A percentile compares a stretch with the other conserved stretches of the same genome.
phyloP scores from a whole-genome alignment of 164 flowering plant species.

The Magnolia kwangsiensis region DNA sequence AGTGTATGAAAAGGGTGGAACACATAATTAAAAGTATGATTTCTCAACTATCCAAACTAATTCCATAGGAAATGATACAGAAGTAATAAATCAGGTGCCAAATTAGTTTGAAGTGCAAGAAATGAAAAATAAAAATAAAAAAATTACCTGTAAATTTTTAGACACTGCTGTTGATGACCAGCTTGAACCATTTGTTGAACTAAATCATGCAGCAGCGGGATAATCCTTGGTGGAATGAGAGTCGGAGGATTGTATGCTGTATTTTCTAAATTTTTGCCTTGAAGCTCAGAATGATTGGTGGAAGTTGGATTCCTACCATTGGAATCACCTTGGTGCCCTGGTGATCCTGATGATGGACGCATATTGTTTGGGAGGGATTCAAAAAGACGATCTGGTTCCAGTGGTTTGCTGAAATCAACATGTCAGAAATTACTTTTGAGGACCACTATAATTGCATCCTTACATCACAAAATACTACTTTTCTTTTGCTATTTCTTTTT shows the following conservation, averaged over 20 bases:
- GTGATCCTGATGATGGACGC: conserved; percentile 72
- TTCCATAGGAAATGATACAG: background rate
- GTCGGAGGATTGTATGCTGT: conserved; percentile 72
- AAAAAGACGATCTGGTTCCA: conserved; percentile 91
- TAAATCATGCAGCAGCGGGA: conserved; percentile 82
- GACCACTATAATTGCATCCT: background rate
- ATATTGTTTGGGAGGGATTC: conserved; percentile 81
- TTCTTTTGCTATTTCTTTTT: background rate
- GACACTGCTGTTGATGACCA: conserved; percentile 68
- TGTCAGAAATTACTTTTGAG: conserved; percentile 4
- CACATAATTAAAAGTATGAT: too few species aligned
- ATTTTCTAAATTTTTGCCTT: conserved; percentile 39
- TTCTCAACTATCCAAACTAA: too few species aligned
- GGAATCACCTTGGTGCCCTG: conserved; percentile 43
- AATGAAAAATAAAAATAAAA: background rate
- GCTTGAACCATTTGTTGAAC: conserved; percentile 84
- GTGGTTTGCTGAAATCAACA: conserved; percentile 73
- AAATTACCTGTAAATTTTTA: conserved; percentile 64
- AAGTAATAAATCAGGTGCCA: background rate
- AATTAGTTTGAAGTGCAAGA: background rate
- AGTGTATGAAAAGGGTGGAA: background rate
- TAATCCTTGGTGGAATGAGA: conserved; percentile 82
- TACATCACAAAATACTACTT: background rate
- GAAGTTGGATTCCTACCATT: conserved; percentile 32
- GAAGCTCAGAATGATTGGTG: conserved; percentile 36